Base-by-base conservation (phyloP, 208 protist genomes). In the Balamuthia mandrillaris region DNA sequence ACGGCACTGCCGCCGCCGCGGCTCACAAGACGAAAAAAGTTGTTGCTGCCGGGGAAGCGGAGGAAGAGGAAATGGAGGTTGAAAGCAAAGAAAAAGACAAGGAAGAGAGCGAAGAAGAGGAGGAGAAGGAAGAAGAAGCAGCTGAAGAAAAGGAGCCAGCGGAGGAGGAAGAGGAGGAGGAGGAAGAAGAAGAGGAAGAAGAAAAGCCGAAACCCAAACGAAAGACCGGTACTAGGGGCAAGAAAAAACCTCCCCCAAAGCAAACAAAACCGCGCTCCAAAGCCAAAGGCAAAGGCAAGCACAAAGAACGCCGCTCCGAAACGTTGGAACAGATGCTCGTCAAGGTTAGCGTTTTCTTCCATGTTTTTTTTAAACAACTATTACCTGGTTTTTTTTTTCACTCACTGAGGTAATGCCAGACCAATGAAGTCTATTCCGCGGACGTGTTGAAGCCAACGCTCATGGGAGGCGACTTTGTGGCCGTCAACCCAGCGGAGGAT, bases 391-490 rank as follows among this genome's bases (percentile, higher is more conserved):
- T 18, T 3, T n/a, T n/a, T 4, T 58, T 1, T 58, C 51, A 9
- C 51, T 18, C 51, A 31, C 51, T 31, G 29, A 18, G 29, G 7
- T 31, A 14, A 31, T 3, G 51, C 51, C 29, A 5, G 51, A 31
- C n/a, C n/a, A 33, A 27, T 3, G 24, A 27, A 27, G 52, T 18
- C 47, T n/a, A 52, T 10, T 52, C 24, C 31, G 52, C 6, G 3
- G 52, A 27, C 7, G 9, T 60, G 7, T 33, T 16, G 56, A 31
- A 7, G n/a, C 2, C 56, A 63, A 31, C 29, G 1, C 29, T 31
- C 56, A 70, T n/a, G n/a, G n/a, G n/a, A n/a, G n/a, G 47, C 61
- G 61, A 70, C 16, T 70, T 29, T 39, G 61, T 70, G 61, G 61
- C 61, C 37, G 61, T 70, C 16, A 70, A 70, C 33, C 61, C 61